Conservation (phyloP, 2,329 filamentous ascomycete genomes). For the Hypoxylon sp. region DNA sequence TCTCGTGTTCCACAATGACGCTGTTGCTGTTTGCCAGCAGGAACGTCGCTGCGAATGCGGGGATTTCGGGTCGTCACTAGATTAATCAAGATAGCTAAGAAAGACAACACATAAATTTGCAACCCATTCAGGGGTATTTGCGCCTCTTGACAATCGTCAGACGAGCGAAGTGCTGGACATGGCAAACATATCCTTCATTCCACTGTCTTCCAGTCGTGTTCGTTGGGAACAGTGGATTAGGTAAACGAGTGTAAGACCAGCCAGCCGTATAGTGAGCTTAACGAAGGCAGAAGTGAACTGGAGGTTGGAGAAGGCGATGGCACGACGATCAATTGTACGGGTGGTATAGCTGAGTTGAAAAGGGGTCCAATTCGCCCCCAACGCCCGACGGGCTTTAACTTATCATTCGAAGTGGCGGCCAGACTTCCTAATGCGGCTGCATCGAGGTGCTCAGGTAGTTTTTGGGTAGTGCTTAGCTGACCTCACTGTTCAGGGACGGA, state of each 20-base stretch:
- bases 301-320: slow-evolving; percentile 18
- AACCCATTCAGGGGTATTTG: slow-evolving; percentile 25
- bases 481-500: slow-evolving; percentile 10
- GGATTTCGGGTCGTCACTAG: slow-evolving; percentile 28
- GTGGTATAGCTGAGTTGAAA: slow-evolving; percentile 5
- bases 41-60: slow-evolving; percentile 35
- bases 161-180: slow-evolving; percentile 20
- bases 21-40: slow-evolving; percentile 23
- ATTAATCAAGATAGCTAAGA: slow-evolving; percentile 35
- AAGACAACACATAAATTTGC: slow-evolving; percentile 23
- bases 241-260: slow-evolving; percentile 41
- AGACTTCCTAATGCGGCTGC: slow-evolving; percentile 35
- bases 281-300: slow-evolving; percentile 6
- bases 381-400: slow-evolving; percentile 11
- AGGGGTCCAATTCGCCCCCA: slow-evolving; percentile 21
- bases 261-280: slow-evolving; percentile 26
- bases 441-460: slow-evolving; percentile 30
- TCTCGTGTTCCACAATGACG: slow-evolving; percentile 9
- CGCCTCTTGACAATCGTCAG: slow-evolving; percentile 21
- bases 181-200: slow-evolving; percentile 26
- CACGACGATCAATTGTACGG: slow-evolving; percentile 26
- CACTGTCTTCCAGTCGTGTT: slow-evolving; percentile 12
- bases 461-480: slow-evolving; percentile 38
- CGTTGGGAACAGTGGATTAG: slow-evolving; percentile 9
- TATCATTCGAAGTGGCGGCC: slow-evolving; percentile 31